Evolutionary conservation across 75 land plant genomes (phyloP).

Genomic region (Pinus albicaulis): DNA sequence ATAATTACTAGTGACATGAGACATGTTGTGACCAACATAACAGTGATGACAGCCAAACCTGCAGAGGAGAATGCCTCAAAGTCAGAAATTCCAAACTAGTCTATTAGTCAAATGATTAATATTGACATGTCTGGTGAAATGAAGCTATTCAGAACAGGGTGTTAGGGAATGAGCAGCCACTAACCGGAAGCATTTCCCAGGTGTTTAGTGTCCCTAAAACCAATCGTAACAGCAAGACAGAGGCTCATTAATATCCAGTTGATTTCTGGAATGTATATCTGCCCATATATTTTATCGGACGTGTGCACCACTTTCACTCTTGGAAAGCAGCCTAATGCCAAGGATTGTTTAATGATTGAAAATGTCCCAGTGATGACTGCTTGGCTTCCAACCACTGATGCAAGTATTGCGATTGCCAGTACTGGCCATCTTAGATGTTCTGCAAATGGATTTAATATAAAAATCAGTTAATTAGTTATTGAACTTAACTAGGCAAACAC

Average conservation of each 20-base stretch:
- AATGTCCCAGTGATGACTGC: constrained; percentile 76
- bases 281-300: constrained; percentile 59
- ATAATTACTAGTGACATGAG: constrained; percentile 67
- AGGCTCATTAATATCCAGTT: constrained; percentile 67
- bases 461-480: not conserved
- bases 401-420: constrained; percentile 60
- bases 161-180: not conserved
- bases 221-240: constrained; percentile 51
- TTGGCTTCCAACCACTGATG: constrained; percentile 75
- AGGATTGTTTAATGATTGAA: constrained; percentile 61
- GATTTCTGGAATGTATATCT: constrained; percentile 75
- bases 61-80: constrained; percentile 6
- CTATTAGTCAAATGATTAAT: constrained; percentile 3
- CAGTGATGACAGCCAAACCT: constrained; percentile 85
- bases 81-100: not conserved
- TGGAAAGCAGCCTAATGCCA: constrained; percentile 73
- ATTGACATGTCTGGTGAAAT: not conserved
- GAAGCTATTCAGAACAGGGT: not conserved
- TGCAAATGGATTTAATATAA: constrained; percentile 12
- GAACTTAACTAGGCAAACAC: not conserved
- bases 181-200: constrained; percentile 71
- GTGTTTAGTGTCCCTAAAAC: constrained; percentile 46
- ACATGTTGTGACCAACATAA: constrained; percentile 84
- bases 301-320: constrained; percentile 75
- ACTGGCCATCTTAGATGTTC: constrained; percentile 70